A percentile compares a stretch with the other conserved stretches of the same genome.
Evolutionary conservation across 768 basidiomycete species (phyloP).

Genomic region (Panellus pusillus): DNA sequence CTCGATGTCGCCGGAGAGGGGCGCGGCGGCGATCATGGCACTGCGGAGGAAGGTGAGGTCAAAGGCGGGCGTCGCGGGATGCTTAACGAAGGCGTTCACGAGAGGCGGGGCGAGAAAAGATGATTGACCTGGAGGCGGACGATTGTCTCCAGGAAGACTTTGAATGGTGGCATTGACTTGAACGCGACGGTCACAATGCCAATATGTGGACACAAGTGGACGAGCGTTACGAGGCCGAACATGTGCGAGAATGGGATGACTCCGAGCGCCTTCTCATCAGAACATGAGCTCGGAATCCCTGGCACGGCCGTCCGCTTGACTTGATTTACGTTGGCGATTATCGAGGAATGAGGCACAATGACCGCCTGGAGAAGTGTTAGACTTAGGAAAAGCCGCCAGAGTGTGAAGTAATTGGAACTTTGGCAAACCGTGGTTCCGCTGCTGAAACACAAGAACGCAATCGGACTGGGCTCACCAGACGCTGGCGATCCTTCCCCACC

Average conservation of each 20-base stretch:
- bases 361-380: background rate
- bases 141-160: background rate
- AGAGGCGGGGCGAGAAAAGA: background rate
- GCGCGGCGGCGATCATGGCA: background rate
- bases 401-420: too few relatives aligned
- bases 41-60: background rate
- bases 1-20: background rate
- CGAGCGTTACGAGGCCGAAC: background rate
- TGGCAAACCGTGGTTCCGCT: conserved; percentile 1
- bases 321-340: background rate
- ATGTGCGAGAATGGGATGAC: background rate
- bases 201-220: background rate
- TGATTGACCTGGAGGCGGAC: background rate
- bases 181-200: background rate
- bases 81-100: background rate
- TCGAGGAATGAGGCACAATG: background rate
- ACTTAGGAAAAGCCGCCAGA: background rate
- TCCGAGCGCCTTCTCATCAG: background rate
- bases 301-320: background rate
- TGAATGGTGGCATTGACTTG: background rate
- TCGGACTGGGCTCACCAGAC: background rate
- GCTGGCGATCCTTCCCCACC: background rate
- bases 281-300: background rate
- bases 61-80: background rate
- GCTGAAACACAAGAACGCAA: conserved; percentile 6